A percentile compares a stretch with the other conserved stretches of the same genome.
These are phyloP conservation scores for Ceratocystis cubensis DNA, from an alignment of 2,329 filamentous ascomycete species.

Conservation along the genomic window DNA sequence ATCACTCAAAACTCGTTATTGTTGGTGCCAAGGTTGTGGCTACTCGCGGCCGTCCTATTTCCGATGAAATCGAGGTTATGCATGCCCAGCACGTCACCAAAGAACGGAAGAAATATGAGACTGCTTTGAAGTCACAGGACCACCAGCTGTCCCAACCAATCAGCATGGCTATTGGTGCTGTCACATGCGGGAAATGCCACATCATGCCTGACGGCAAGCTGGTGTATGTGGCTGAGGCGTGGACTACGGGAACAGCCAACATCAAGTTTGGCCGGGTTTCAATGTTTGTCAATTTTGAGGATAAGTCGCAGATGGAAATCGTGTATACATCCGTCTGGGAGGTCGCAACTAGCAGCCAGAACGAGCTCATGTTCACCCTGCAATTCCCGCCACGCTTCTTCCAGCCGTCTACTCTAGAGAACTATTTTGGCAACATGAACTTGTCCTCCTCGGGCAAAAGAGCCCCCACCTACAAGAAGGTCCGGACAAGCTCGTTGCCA, in stretches of 20 bases:
- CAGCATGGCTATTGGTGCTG: slow-evolving; percentile 17
- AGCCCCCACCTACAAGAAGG: slow-evolving; percentile 4
- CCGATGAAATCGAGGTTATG: slow-evolving; percentile 24
- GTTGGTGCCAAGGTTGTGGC: slow-evolving; percentile 26
- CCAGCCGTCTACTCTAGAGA: slow-evolving; percentile 20
- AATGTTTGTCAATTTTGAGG: slow-evolving; percentile 31
- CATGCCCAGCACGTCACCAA: slow-evolving; percentile 24
- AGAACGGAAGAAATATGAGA: slow-evolving; percentile 22
- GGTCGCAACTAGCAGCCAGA: slow-evolving; percentile 29
- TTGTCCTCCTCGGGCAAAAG: neutral
- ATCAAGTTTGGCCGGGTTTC: slow-evolving; percentile 34
- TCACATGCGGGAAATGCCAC: slow-evolving; percentile 39
- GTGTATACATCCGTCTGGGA: slow-evolving; percentile 38
- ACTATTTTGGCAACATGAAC: neutral
- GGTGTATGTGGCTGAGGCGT: slow-evolving; percentile 34
- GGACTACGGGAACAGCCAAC: slow-evolving; percentile 27
- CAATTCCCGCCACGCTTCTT: slow-evolving; percentile 41
- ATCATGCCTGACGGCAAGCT: slow-evolving; percentile 30
- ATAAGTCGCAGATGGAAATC: slow-evolving; percentile 33
- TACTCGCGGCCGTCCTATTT: slow-evolving; percentile 28
- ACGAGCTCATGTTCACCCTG: slow-evolving; percentile 39
- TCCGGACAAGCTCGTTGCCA: neutral
- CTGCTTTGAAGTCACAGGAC: slow-evolving; percentile 21
- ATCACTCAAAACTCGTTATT: slow-evolving; percentile 27
- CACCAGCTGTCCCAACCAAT: slow-evolving; percentile 21